Percentiles rank a stretch among this genome's conserved stretches.
Evolutionary conservation across 2,329 filamentous ascomycete species (phyloP).

Genomic region (Cladosporium colombiae): DNA sequence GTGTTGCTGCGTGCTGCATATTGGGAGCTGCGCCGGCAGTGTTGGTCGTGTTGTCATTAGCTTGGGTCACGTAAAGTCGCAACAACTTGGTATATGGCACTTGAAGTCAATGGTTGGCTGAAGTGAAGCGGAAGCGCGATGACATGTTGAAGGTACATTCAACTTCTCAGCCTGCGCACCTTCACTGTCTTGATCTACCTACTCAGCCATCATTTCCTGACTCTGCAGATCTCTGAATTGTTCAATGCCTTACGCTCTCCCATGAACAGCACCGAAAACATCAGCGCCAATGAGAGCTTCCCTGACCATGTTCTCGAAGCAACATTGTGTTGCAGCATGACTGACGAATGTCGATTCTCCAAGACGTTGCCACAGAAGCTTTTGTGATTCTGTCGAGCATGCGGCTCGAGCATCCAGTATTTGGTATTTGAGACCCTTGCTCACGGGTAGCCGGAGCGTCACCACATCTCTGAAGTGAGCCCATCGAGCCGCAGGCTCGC

Average conservation of each 20-base stretch:
- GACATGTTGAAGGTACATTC: too few relatives aligned
- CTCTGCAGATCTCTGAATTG: too few relatives aligned
- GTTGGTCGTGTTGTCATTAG: not conserved
- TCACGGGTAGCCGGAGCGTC: not conserved
- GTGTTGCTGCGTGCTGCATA: not conserved
- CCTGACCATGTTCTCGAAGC: not conserved
- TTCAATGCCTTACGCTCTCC: too few relatives aligned
- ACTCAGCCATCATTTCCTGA: too few relatives aligned
- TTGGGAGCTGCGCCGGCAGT: not conserved
- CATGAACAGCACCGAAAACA: not conserved
- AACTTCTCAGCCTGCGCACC: too few relatives aligned
- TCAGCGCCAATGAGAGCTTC: not conserved
- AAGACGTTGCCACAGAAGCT: not conserved
- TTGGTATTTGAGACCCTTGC: not conserved
- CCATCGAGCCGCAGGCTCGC: not conserved
- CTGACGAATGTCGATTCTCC: not conserved
- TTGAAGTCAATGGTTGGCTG: too few relatives aligned
- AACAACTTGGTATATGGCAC: not conserved
- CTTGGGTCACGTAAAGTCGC: not conserved
- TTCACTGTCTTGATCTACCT: too few relatives aligned
- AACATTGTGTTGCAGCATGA: not conserved
- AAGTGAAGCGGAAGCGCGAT: too few relatives aligned
- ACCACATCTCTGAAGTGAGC: not conserved
- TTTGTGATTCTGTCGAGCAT: not conserved
- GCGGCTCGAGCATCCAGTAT: not conserved